These are phyloP conservation scores for Syncephalastrum racemosum DNA, from an alignment of 371 early-diverging fungal species.

Conservation along the genomic window DNA sequence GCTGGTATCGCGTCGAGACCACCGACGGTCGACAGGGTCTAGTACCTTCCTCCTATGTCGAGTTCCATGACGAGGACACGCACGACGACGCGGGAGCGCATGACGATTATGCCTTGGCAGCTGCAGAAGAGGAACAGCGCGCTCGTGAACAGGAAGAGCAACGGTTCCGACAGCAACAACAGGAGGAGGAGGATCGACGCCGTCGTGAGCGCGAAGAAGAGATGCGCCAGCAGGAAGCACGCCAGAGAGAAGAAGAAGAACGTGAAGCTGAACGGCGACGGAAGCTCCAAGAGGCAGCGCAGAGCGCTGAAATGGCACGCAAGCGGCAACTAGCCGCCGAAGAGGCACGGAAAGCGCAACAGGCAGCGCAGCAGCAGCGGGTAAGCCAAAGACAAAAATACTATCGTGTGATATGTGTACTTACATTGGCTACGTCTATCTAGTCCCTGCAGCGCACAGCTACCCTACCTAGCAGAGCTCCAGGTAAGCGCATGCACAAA, in stretches of 20 bases:
- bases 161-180: conserved; percentile 6
- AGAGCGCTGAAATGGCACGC: conserved; percentile 21
- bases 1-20: conserved; percentile 68
- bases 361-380: conserved; percentile 4
- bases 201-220: conserved; percentile 10
- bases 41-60: conserved; percentile 56
- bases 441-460: conserved; percentile 8
- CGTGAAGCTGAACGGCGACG: conserved; percentile 11
- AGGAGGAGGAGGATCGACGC: conserved; percentile 26
- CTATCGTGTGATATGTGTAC: not conserved
- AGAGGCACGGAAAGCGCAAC: conserved; percentile 17
- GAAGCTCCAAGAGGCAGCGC: conserved; percentile 24
- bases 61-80: conserved; percentile 19
- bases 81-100: conserved; percentile 13
- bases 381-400: not conserved
- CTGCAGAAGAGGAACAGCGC: conserved; percentile 9
- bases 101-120: conserved; percentile 8
- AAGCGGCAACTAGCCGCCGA: conserved; percentile 17
- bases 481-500: conserved; percentile 5
- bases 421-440: not conserved
- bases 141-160: conserved; percentile 23
- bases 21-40: conserved; percentile 44
- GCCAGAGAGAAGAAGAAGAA: conserved; percentile 22
- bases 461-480: conserved; percentile 6
- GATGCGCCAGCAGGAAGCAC: conserved; percentile 12